Evolutionary conservation across 108 stramenopile genomes (phyloP).

Genomic region (Cyclotella cryptica): DNA sequence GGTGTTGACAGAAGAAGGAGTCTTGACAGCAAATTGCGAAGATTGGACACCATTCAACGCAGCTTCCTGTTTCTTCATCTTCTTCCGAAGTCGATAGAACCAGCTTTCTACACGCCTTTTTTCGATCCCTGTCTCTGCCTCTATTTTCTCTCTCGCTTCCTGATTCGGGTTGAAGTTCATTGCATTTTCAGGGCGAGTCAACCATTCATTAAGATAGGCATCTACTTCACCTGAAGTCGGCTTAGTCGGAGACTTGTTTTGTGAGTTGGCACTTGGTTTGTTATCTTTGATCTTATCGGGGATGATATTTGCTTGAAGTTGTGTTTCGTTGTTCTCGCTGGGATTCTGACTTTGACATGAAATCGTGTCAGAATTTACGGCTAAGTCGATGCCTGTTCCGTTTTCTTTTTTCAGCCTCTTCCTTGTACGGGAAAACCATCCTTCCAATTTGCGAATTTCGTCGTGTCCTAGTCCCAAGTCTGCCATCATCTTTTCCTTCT

Average conservation of each 20-base stretch:
- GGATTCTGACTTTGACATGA: too few relatives aligned
- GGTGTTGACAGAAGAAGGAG: not conserved
- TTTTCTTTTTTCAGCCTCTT: conserved; percentile 4
- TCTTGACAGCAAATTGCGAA: not conserved
- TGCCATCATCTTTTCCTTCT: conserved; percentile 43
- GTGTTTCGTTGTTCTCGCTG: too few relatives aligned
- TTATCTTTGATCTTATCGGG: not conserved
- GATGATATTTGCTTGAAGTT: too few relatives aligned
- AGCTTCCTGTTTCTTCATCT: conserved; percentile 12
- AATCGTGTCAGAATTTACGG: too few relatives aligned
- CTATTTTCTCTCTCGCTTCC: not conserved
- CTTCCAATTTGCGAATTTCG: conserved; percentile 40
- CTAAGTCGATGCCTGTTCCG: not conserved
- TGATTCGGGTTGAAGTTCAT: not conserved
- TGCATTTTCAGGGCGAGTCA: conserved; percentile 8
- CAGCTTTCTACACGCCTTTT: conserved; percentile 11
- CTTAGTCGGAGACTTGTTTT: not conserved
- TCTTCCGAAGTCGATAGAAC: conserved; percentile 18
- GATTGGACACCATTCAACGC: not conserved
- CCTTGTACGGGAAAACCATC: conserved; percentile 26
- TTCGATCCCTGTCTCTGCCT: conserved; percentile 6
- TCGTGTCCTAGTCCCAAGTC: conserved; percentile 25
- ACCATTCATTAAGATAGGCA: not conserved
- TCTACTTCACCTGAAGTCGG: not conserved
- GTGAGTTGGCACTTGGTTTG: not conserved